Base-by-base conservation (phyloP, 768 basidiomycete genomes). In the Termitomyces sp. region DNA sequence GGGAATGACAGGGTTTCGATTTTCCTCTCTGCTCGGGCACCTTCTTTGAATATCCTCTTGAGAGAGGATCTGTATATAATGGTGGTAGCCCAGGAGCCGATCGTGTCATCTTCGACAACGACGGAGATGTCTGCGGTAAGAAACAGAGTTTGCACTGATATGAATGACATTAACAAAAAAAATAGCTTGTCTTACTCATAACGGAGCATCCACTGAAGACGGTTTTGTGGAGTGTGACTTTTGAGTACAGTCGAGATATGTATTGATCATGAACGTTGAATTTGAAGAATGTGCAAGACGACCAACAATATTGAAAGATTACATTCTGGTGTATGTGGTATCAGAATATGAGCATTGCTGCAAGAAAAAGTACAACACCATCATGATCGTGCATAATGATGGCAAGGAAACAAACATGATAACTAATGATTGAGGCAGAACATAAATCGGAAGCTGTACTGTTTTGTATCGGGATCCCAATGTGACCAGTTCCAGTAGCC, bases 381-480 rank as follows among this genome's bases (percentile, higher is more conserved):
- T 44, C n/a, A 58, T 58, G 40, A 46, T 44, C 42, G 28, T 9
- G 30, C 14, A 28, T n/a, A 52, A 38, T n/a, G n/a, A n/a, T 26
- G 36, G 48, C 32, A 18, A 6, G 38, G 44, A 50, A 40, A 48
- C 16, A n/a, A n/a, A n/a, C n/a, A n/a, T n/a, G n/a, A 40, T 36
- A 50, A 46, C 54, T 65, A 69, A 67, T 80, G 80, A 56, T 72
- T 66, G 61, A 87, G 74, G 65, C 87, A 83, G 77, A 94, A 98
- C 86, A 98, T 90, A 78, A 98, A 96, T 73, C 97, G 95, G 79
- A 96, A 95, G 70, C 88, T 92, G 72, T 94, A 96, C 73, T 97
- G 94, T 74, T 98, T 98, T 53, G 94, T 96, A 70, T 99, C 96
- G n/a, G 91, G 86, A 70, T 98, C 97, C 97, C 96, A 98, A 68